Evolutionary conservation across 192 early-diverging fungal species (phyloP).

Genomic region (Coemansia reversa): DNA sequence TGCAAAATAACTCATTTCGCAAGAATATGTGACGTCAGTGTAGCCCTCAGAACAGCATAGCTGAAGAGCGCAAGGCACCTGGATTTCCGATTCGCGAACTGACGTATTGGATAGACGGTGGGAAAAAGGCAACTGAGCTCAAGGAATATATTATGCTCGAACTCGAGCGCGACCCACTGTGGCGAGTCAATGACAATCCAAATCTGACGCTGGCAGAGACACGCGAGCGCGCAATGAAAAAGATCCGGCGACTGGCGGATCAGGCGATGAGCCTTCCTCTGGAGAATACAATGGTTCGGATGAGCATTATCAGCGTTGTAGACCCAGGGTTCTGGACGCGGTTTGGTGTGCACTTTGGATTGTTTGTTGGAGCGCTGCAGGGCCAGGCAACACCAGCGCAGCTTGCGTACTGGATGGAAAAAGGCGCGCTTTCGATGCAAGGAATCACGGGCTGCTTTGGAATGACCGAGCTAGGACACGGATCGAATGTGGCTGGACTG

Average conservation of each 20-base stretch:
- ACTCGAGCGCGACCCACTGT: slow-evolving; percentile 81
- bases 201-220: slow-evolving; percentile 75
- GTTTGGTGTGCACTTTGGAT: slow-evolving; percentile 85
- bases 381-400: slow-evolving; percentile 82
- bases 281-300: slow-evolving; percentile 67
- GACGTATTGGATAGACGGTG: slow-evolving; percentile 84
- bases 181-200: slow-evolving; percentile 76
- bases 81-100: slow-evolving; percentile 75
- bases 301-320: slow-evolving; percentile 77
- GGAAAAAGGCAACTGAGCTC: slow-evolving; percentile 59
- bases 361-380: slow-evolving; percentile 85
- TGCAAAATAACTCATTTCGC: neutral
- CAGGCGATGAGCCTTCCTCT: slow-evolving; percentile 71
- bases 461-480: slow-evolving; percentile 92
- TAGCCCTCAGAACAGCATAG: slow-evolving; percentile 58
- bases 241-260: slow-evolving; percentile 68
- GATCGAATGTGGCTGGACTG: slow-evolving; percentile 86
- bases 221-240: slow-evolving; percentile 83
- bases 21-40: neutral
- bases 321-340: slow-evolving; percentile 92
- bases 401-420: slow-evolving; percentile 80
- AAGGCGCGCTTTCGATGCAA: slow-evolving; percentile 78
- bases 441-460: slow-evolving; percentile 88
- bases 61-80: slow-evolving; percentile 71
- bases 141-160: slow-evolving; percentile 82